Percentiles rank a stretch among this genome's conserved stretches.
These are phyloP conservation scores for Vitis labrusca DNA, from an alignment of 164 flowering plant species.

Conservation along the genomic window DNA sequence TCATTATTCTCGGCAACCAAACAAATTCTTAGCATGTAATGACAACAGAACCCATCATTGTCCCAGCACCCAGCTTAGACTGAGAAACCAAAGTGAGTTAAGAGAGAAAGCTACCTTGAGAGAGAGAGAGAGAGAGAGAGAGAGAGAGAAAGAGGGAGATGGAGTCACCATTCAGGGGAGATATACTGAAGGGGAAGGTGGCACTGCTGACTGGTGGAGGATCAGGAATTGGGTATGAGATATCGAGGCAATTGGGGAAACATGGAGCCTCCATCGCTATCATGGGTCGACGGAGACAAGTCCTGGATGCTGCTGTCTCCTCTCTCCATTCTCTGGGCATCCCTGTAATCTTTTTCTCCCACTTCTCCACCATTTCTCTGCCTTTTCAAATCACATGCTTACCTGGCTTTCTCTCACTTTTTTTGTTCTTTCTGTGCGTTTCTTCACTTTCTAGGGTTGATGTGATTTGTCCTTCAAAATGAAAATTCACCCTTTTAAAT, in stretches of 20 bases:
- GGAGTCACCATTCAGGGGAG: constrained; percentile 24
- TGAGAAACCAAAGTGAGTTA: too few species aligned
- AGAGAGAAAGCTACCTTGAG: too few species aligned
- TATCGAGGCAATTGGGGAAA: constrained; percentile 20
- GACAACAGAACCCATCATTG: too few species aligned
- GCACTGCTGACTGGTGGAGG: constrained; percentile 32
- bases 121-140: too few species aligned
- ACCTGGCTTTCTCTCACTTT: too few species aligned
- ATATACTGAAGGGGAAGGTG: constrained; percentile 27
- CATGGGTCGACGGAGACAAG: constrained; percentile 29
- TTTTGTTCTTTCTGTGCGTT: too few species aligned
- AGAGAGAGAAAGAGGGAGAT: background rate
- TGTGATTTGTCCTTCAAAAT: background rate
- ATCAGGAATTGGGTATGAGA: constrained; percentile 30
- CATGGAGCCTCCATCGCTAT: constrained; percentile 30
- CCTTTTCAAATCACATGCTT: background rate
- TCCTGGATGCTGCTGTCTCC: constrained; percentile 25
- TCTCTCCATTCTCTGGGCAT: constrained; percentile 21
- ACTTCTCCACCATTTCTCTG: background rate
- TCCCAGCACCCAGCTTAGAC: too few species aligned
- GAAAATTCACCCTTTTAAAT: too few species aligned
- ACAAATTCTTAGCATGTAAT: too few species aligned
- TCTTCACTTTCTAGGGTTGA: background rate
- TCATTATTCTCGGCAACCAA: too few species aligned
- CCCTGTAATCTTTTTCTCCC: constrained; percentile 10